Conservation (phyloP, 129 eudicot genomes). For the Flaveria brownii region DNA sequence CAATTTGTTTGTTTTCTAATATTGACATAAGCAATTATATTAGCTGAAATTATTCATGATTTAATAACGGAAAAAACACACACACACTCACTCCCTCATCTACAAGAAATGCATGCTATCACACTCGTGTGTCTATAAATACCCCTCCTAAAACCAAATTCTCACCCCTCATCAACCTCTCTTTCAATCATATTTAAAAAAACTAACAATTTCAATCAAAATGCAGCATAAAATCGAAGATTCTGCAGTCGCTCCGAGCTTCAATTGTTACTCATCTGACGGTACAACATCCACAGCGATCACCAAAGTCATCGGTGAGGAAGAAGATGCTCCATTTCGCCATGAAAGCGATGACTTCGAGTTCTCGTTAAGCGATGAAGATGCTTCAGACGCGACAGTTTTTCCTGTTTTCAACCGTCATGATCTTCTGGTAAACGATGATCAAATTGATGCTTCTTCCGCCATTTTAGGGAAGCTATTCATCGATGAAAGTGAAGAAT, state of each 20-base stretch:
- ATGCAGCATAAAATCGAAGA: slow-evolving; percentile 9
- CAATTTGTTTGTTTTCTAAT: too few relatives aligned
- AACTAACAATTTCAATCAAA: neutral
- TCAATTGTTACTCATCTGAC: slow-evolving; percentile 46
- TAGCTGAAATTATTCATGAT: neutral
- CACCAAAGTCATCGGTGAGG: slow-evolving; percentile 23
- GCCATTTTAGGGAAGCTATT: slow-evolving; percentile 22
- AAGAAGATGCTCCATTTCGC: neutral
- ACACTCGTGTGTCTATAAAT: slow-evolving; percentile 11
- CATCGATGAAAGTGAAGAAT: slow-evolving; percentile 30
- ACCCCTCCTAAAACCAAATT: neutral
- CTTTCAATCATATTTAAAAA: neutral
- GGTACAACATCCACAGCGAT: slow-evolving; percentile 34
- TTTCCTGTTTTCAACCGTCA: slow-evolving; percentile 63
- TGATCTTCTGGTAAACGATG: slow-evolving; percentile 24
- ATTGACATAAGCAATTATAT: slow-evolving; percentile 24
- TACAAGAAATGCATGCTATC: too few relatives aligned
- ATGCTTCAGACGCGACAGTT: slow-evolving; percentile 21
- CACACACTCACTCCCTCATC: too few relatives aligned
- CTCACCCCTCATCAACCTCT: neutral
- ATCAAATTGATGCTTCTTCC: slow-evolving; percentile 9
- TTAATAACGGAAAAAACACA: neutral
- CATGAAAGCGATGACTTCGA: slow-evolving; percentile 34
- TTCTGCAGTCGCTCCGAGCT: slow-evolving; percentile 41
- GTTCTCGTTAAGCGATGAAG: slow-evolving; percentile 31